phyloP scores from a whole-genome alignment of 2,329 filamentous ascomycete genomes.

The Colletotrichum sp. region DNA sequence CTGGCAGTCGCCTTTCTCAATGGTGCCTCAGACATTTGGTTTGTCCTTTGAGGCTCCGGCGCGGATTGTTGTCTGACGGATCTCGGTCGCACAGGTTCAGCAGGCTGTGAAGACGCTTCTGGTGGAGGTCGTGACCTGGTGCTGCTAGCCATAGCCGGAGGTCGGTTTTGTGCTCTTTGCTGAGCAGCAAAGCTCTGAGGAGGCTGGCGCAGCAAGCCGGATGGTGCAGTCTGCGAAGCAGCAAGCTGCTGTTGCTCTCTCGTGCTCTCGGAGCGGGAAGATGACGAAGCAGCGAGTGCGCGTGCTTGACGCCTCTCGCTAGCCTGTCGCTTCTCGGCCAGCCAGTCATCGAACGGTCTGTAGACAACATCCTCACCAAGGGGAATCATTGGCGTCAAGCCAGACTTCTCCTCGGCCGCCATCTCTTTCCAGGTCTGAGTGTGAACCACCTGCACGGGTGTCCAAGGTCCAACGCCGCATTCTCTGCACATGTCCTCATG shows the following conservation, averaged over 20 bases:
- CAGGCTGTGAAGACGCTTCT: background rate
- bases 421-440: slow-evolving; percentile 70
- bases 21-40: slow-evolving; percentile 10
- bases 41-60: slow-evolving; percentile 4
- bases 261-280: slow-evolving; percentile 15
- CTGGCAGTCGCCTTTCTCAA: slow-evolving; percentile 6
- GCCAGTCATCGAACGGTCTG: slow-evolving; percentile 66
- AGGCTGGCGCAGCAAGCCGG: slow-evolving; percentile 54
- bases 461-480: slow-evolving; percentile 65
- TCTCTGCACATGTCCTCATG: slow-evolving; percentile 62
- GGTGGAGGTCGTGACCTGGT: slow-evolving; percentile 33
- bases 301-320: slow-evolving; percentile 52
- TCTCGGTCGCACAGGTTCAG: slow-evolving; percentile 7
- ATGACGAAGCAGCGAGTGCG: slow-evolving; percentile 21
- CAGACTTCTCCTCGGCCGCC: slow-evolving; percentile 70
- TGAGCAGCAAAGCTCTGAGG: slow-evolving; percentile 72
- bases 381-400: slow-evolving; percentile 67
- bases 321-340: slow-evolving; percentile 54
- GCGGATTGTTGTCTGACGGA: slow-evolving; percentile 18
- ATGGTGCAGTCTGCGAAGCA: slow-evolving; percentile 37
- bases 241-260: slow-evolving; percentile 40
- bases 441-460: slow-evolving; percentile 48
- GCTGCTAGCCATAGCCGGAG: slow-evolving; percentile 32
- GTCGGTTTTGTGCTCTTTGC: slow-evolving; percentile 62
- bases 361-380: slow-evolving; percentile 68